Conservation (phyloP, 2,329 filamentous ascomycete species). For the Claviceps capensis region DNA sequence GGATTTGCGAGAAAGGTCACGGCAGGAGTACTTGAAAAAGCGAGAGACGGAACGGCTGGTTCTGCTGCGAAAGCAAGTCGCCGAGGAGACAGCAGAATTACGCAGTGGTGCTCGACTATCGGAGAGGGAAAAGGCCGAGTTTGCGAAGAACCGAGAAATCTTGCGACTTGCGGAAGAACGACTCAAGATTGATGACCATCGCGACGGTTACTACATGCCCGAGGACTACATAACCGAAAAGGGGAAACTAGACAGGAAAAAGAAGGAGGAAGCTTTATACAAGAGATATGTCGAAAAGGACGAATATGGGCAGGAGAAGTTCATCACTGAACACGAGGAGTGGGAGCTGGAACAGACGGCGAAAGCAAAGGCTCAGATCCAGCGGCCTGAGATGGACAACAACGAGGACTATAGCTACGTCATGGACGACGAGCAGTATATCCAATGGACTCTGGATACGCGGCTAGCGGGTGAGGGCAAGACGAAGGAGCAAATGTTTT, state of each 20-base stretch:
- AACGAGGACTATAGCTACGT: conserved; percentile 87
- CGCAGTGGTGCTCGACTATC: conserved; percentile 63
- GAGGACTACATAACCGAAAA: conserved; percentile 93
- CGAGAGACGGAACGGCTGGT: conserved; percentile 75
- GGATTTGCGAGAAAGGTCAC: conserved; percentile 68
- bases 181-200: conserved; percentile 76
- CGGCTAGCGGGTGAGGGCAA: conserved; percentile 56
- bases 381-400: conserved; percentile 58
- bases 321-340: conserved; percentile 86
- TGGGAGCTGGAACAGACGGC: conserved; percentile 86
- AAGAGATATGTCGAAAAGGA: conserved; percentile 81
- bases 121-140: conserved; percentile 70
- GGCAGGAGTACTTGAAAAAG: conserved; percentile 90
- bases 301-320: conserved; percentile 76
- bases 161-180: conserved; percentile 73
- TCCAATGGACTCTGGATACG: conserved; percentile 70
- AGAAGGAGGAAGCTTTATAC: conserved; percentile 82
- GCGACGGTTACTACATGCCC: conserved; percentile 83
- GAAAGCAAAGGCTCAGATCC: conserved; percentile 79
- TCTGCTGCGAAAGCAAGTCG: conserved; percentile 78
- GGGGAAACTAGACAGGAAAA: conserved; percentile 73
- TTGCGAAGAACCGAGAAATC: conserved; percentile 75
- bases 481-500: conserved; percentile 62
- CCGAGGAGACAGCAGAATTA: conserved; percentile 73
- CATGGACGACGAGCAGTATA: conserved; percentile 77